Base-by-base conservation (phyloP, 2,329 filamentous ascomycete genomes). In the Dactylellina cionopaga region DNA sequence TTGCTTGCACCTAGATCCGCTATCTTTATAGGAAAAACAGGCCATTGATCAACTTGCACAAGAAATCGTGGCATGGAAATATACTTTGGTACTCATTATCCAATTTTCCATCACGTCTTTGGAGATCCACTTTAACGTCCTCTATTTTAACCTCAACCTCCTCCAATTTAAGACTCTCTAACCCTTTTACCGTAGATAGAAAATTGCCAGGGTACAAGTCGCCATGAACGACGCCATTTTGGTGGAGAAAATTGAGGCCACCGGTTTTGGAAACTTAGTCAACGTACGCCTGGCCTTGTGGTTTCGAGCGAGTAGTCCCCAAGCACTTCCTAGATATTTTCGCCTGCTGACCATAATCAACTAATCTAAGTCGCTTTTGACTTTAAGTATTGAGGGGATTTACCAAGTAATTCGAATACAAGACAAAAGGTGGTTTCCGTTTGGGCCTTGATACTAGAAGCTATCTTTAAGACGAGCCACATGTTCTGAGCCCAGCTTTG, bases 1-100 rank as follows among this genome's bases (percentile, higher is more conserved):
- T 49, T 62, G 51, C 56, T 35, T 63, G 33, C 35, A 33, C 58
- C 58, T 10, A 63, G 33, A 35, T 44, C 58, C 4, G 58, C 43
- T 63, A 62, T 51, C 35, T 52, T 63, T 54, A 54, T 35, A 52
- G 58, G 58, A 22, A 52, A 63, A 54, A 44, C 35, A 54, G 35
- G 58, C 58, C 35, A 52, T 25, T 51, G 22, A 25, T 62, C n/a
- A 31, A 33, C 24, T 51, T 29, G 19, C 22, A 62, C 33, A 51
- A 31, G 43, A 10, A 31, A 43, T 41, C 22, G 44, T 43, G 56
- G 33, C 46, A 51, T 62, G 22, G 35, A 22, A 25, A 62, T 3
- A 11, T 52, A 62, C 7, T 33, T 43, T n/a, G 58, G 44, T 52
- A 46, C 44, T 46, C 58, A 62, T 44, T 62, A 52, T 62, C 58